Percentiles rank a stretch among this genome's conserved stretches.
These are phyloP conservation scores for Microsporum ferrugineum DNA, from an alignment of 2,329 filamentous ascomycete genomes.

Conservation along the genomic window DNA sequence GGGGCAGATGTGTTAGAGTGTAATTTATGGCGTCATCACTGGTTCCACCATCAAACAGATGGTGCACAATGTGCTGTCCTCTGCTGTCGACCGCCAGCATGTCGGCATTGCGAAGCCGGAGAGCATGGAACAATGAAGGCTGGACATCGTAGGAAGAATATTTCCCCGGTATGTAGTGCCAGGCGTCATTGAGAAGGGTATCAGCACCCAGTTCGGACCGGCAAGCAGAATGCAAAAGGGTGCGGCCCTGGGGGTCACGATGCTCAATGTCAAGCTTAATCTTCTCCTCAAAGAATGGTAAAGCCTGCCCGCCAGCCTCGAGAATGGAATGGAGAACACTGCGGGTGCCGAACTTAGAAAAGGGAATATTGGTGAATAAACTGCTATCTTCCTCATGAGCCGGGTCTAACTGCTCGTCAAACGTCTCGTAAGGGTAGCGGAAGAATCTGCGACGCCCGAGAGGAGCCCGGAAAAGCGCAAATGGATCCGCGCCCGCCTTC, in stretches of 20 bases:
- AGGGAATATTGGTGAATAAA: not conserved
- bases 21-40: constrained; percentile 8
- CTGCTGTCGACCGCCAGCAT: constrained; percentile 12
- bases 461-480: constrained; percentile 9
- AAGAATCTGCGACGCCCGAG: constrained; percentile 2
- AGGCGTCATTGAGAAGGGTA: constrained; percentile 4
- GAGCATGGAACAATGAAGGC: constrained; percentile 8
- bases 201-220: constrained; percentile 10
- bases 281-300: constrained; percentile 8
- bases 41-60: constrained; percentile 6
- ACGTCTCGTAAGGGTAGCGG: constrained; percentile 8
- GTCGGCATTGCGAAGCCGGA: constrained; percentile 11
- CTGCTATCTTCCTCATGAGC: not conserved
- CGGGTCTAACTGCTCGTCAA: constrained; percentile 6
- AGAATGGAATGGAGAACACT: constrained; percentile 13
- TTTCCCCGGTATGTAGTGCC: not conserved
- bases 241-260: constrained; percentile 12
- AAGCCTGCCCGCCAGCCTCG: constrained; percentile 8
- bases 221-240: constrained; percentile 11
- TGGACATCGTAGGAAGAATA: not conserved
- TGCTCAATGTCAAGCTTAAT: constrained; percentile 11
- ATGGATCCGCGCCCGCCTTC: constrained; percentile 6
- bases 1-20: constrained; percentile 5
- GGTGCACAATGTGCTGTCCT: constrained; percentile 12
- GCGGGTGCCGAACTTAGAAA: constrained; percentile 8